Evolutionary conservation across 768 basidiomycete species (phyloP), one percentile per base, ranked within the genome.

Genomic region (Austroboletus festivus): DNA sequence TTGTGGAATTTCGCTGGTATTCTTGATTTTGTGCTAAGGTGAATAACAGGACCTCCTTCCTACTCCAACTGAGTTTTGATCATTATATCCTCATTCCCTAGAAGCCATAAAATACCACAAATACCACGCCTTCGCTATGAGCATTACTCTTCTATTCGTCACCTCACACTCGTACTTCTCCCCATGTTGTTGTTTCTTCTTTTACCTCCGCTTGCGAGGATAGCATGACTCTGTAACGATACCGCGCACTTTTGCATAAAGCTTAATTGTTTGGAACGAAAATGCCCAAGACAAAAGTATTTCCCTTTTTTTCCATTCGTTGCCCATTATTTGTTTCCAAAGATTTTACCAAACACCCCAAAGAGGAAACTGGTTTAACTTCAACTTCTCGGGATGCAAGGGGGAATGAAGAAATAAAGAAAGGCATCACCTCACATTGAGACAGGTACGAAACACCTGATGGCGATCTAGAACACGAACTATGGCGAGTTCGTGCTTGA

Each of bases 11-110:
- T 39, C 8, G 21, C 38, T 45, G 33, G 18, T 10, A 23, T 21
- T 9, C 6, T 8, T 31, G 26, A 21, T 42, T 22, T 22, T 19
- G 51, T 28, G 41, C 48, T 59, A 7, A 51, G n/a, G 3, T 54
- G 12, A 28, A 42, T 26, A 19, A 47, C 47, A 74, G 74, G 67
- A 24, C 74, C 73, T 20, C 73, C 73, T 7, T 74, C 73, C 8
- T 74, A 74, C 54, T 57, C 67, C 23, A 63, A 64, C 45, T 68
- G 34, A 53, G 22, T 38, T 46, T 33, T n/a, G n/a, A 21, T 19
- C 3, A 24, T 37, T 20, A 50, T 50, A 50, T 48, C 44, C 23
- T 12, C 30, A 26, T 19, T 44, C 12, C 20, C 33, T 7, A 42
- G 38, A 45, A 52, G 46, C 41, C 55, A 48, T 22, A 39, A 15